Percentiles rank a stretch among this genome's conserved stretches.
Conservation (phyloP, 202 grass and related monocot genomes). For the Hordeum pubiflorum region DNA sequence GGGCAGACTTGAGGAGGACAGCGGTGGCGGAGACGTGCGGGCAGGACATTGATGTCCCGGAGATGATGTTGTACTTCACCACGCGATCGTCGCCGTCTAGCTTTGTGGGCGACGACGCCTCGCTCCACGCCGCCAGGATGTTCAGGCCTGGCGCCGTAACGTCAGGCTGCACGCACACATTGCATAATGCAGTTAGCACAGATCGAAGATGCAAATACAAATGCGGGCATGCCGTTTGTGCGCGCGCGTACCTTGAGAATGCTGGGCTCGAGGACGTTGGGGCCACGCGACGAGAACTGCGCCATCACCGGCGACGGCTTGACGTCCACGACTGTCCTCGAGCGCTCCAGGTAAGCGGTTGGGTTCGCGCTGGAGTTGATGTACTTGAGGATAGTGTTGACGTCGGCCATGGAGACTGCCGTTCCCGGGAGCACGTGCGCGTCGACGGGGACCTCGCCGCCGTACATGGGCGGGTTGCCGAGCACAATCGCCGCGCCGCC, state of each 20-base stretch:
- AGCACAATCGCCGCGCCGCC: conserved; percentile 76
- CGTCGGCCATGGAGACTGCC: conserved; percentile 46
- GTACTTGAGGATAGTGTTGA: conserved; percentile 46
- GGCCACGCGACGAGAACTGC: conserved; percentile 86
- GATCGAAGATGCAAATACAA: background rate
- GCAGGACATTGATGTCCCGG: conserved; percentile 92
- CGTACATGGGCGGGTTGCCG: conserved; percentile 52
- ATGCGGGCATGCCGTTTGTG: background rate
- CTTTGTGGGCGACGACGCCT: conserved; percentile 81
- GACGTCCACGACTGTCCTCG: conserved; percentile 52
- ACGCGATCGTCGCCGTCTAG: conserved; percentile 63
- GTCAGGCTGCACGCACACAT: conserved; percentile 48
- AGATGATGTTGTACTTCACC: conserved; percentile 79
- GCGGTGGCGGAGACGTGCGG: conserved; percentile 74
- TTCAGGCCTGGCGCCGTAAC: conserved; percentile 84
- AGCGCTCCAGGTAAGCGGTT: conserved; percentile 34
- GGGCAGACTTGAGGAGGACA: conserved; percentile 51
- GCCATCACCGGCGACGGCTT: conserved; percentile 69
- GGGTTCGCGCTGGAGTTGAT: conserved; percentile 42
- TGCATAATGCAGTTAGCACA: background rate
- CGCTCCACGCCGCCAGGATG: conserved; percentile 95
- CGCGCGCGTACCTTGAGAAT: conserved; percentile 58
- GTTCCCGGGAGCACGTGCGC: conserved; percentile 72
- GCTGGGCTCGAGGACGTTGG: conserved; percentile 69
- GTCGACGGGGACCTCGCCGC: conserved; percentile 77